These are phyloP conservation scores for Salix arbutifolia DNA, from an alignment of 345 rosid species.

Conservation along the genomic window DNA sequence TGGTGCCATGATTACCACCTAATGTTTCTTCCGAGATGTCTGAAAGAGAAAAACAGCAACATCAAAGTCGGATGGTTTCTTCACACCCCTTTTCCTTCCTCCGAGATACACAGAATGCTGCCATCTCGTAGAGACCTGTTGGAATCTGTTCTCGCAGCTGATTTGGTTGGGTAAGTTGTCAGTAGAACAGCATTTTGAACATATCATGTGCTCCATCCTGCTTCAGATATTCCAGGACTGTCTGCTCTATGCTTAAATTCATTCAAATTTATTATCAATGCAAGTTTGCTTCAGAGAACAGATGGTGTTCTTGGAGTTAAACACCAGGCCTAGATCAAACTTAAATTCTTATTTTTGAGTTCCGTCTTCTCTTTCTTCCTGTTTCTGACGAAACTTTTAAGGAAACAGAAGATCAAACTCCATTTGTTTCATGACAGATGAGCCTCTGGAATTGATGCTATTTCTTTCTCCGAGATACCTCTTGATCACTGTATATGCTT, in stretches of 20 bases:
- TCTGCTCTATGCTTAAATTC: background rate
- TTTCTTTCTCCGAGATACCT: too few species aligned
- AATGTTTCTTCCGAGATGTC: constrained; percentile 54
- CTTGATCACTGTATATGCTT: too few species aligned
- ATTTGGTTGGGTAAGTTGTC: constrained; percentile 48
- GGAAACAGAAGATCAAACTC: too few species aligned
- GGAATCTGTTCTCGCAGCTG: constrained; percentile 55
- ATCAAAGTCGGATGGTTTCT: constrained; percentile 66
- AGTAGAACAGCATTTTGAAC: background rate
- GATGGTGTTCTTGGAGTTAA: background rate
- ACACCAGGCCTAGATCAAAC: background rate
- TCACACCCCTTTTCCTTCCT: constrained; percentile 58
- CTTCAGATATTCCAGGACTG: background rate
- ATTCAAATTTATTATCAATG: background rate
- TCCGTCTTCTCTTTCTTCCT: background rate
- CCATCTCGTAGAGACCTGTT: constrained; percentile 53
- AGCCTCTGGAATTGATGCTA: too few species aligned
- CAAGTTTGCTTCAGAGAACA: background rate
- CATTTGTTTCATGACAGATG: too few species aligned
- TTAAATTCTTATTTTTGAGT: background rate
- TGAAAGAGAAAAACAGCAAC: constrained; percentile 37
- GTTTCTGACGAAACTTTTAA: background rate
- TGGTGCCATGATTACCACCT: constrained; percentile 63
- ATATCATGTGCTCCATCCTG: background rate
- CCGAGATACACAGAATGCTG: constrained; percentile 52